phyloP scores from a whole-genome alignment of 2,329 filamentous ascomycete genomes.

The Sarocladiaceae sp. region DNA sequence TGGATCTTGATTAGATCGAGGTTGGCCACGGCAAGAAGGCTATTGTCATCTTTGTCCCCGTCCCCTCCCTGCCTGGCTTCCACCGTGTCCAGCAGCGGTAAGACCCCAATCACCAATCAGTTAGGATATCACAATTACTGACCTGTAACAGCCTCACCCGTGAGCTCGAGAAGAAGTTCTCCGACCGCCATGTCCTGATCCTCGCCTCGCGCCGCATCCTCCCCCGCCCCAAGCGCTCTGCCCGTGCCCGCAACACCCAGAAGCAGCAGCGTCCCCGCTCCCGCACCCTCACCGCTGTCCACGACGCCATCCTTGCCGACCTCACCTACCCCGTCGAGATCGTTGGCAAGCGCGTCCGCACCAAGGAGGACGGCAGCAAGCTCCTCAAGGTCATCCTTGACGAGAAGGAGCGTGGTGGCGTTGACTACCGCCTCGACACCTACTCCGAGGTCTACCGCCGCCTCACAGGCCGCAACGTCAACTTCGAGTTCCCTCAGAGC shows the following conservation, averaged over 20 bases:
- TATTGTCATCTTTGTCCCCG: constrained; percentile 99
- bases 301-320: constrained; percentile 96
- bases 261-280: constrained; percentile 98
- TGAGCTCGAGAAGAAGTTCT: constrained; percentile 99
- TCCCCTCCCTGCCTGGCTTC: constrained; percentile 96
- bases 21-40: constrained; percentile 99
- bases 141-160: constrained; percentile 76
- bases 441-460: constrained; percentile 99
- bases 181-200: constrained; percentile 98
- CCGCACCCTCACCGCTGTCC: constrained; percentile 95
- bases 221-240: constrained; percentile 96
- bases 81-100: constrained; percentile 99
- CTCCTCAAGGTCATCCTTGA: constrained; percentile 97
- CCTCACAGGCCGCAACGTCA: constrained; percentile 91
- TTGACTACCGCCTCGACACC: constrained; percentile 99
- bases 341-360: constrained; percentile 96
- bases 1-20: constrained; percentile 79
- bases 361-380: constrained; percentile 98
- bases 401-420: constrained; percentile 99
- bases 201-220: constrained; percentile 98
- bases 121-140: constrained; percentile 14
- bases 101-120: constrained; percentile 32
- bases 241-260: constrained; percentile 90
- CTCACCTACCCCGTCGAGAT: constrained; percentile 99
- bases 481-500: constrained; percentile 97